Evolutionary conservation across 768 basidiomycete species (phyloP).

Genomic region (Pholiota molesta): DNA sequence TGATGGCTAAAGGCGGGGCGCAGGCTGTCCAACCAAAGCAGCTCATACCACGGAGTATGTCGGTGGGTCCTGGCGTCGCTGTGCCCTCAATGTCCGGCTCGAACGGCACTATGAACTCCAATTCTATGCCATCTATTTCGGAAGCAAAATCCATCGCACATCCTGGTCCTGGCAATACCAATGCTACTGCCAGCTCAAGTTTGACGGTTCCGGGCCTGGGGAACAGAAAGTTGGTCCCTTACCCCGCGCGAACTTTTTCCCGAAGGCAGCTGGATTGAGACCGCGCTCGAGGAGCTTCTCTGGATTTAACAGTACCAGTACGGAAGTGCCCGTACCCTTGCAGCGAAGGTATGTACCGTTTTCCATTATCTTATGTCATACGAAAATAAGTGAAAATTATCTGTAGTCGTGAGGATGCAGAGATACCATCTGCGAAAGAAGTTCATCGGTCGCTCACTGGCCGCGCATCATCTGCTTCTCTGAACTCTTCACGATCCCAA

Average conservation of each 20-base stretch:
- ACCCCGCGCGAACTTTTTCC: conserved; percentile 67
- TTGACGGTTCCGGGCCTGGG: conserved; percentile 4
- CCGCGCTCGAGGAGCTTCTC: conserved; percentile 82
- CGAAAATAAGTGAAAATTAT: background rate
- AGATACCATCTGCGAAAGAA: conserved; percentile 24
- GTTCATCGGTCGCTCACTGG: conserved; percentile 26
- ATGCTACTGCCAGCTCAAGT: background rate
- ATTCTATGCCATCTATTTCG: background rate
- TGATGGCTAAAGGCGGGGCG: conserved; percentile 14
- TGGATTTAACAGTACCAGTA: conserved; percentile 50
- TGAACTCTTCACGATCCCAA: conserved; percentile 3
- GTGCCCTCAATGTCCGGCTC: background rate
- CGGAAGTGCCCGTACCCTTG: conserved; percentile 33
- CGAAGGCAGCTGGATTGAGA: conserved; percentile 50
- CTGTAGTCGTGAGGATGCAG: conserved; percentile 31
- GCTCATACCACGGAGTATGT: no score
- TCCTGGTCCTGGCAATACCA: background rate
- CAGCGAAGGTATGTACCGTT: conserved; percentile 31
- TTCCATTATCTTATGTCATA: conserved; percentile 4
- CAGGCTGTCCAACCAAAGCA: no score
- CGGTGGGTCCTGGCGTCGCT: conserved; percentile 7
- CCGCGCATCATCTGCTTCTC: conserved; percentile 2
- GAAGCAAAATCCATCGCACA: background rate
- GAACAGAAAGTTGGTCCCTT: conserved; percentile 32
- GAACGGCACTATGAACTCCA: background rate